phyloP scores from a whole-genome alignment of 257 asterid species.

The Nicotiana obtusifolia region DNA sequence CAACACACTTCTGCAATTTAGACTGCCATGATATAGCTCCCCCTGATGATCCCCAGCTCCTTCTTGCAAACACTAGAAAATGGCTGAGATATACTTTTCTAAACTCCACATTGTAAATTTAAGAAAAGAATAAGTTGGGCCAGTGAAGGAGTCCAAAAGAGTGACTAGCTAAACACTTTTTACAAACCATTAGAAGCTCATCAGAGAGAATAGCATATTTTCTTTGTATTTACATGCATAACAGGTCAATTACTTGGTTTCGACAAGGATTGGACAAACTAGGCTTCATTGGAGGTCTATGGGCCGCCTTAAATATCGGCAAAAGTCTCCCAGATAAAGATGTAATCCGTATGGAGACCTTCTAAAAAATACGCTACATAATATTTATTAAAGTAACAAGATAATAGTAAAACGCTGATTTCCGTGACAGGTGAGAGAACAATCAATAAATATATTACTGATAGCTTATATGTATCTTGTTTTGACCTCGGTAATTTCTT shows the following conservation, averaged over 20 bases:
- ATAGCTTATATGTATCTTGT: too few relatives aligned
- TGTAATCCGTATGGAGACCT: background rate
- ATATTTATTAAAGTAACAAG: too few relatives aligned
- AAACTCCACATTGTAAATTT: background rate
- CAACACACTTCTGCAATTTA: too few relatives aligned
- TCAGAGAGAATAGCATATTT: background rate
- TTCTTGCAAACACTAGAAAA: background rate
- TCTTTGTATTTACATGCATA: background rate
- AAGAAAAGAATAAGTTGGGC: background rate
- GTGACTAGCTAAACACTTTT: background rate
- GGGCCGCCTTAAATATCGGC: background rate
- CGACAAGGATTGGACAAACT: background rate
- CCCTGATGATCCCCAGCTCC: background rate
- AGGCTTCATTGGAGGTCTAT: background rate
- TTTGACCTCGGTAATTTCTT: too few relatives aligned
- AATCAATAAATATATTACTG: too few relatives aligned
- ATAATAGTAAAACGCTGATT: too few relatives aligned
- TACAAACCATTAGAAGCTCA: slow-evolving; percentile 1
- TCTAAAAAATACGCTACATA: background rate
- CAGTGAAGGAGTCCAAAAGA: background rate
- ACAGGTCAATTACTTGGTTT: background rate
- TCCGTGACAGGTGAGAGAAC: too few relatives aligned
- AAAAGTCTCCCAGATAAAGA: background rate
- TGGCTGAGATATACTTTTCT: background rate
- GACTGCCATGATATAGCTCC: too few relatives aligned